Percentiles rank a stretch among this genome's conserved stretches.
Conservation (phyloP, 163 green algal species). For the Scenedesmus sp. region DNA sequence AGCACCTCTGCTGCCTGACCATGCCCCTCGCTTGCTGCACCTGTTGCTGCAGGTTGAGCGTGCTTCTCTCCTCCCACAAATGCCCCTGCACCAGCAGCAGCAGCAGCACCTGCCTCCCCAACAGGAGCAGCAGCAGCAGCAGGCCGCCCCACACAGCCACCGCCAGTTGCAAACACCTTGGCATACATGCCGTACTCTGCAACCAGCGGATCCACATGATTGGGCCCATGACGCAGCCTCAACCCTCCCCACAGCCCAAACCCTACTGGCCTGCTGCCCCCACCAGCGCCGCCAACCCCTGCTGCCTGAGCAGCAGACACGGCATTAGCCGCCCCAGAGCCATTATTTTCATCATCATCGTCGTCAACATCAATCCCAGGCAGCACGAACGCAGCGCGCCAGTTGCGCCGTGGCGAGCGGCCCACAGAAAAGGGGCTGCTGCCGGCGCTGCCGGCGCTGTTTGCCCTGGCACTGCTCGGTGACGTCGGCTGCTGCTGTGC, state of each 20-base stretch:
- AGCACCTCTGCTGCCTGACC: background rate
- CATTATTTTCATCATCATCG: background rate
- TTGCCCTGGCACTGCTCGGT: background rate
- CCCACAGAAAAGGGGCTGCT: background rate
- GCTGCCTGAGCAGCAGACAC: background rate
- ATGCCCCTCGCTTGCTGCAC: constrained; percentile 5
- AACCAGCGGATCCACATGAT: background rate
- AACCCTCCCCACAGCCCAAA: background rate
- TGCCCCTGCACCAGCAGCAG: background rate
- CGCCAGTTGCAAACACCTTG: background rate
- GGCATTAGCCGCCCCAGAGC: background rate
- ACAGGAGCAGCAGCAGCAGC: background rate
- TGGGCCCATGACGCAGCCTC: background rate
- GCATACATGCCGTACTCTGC: constrained; percentile 42
- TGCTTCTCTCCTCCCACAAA: background rate
- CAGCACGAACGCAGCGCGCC: constrained; percentile 35
- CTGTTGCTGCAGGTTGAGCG: background rate
- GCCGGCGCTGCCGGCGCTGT: background rate
- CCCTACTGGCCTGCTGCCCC: background rate
- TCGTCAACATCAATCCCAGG: constrained; percentile 5
- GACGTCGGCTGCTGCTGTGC: background rate
- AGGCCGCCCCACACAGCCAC: background rate
- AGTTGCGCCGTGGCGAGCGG: constrained; percentile 38
- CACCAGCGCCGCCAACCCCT: background rate
- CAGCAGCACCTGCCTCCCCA: background rate